A percentile compares a stretch with the other conserved stretches of the same genome.
Conservation (phyloP, 306 rosid species). For the Cucumis hystrix region DNA sequence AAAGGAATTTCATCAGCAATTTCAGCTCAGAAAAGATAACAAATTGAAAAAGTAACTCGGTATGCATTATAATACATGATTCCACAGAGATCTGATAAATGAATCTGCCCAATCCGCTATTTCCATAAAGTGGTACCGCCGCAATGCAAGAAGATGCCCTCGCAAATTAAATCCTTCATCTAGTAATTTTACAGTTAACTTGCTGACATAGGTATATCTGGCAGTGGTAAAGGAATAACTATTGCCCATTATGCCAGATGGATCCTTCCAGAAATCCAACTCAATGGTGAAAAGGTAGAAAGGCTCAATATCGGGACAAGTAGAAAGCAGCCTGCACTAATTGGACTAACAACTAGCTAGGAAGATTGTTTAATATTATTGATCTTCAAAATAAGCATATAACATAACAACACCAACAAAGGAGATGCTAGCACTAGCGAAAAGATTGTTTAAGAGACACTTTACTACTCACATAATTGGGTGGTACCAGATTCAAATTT, state of each 20-base stretch:
- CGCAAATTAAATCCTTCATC: slow-evolving; percentile 82
- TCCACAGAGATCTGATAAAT: slow-evolving; percentile 80
- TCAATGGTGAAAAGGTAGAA: no score
- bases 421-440: not conserved
- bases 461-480: not conserved
- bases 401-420: not conserved
- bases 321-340: no score
- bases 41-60: slow-evolving; percentile 3
- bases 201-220: slow-evolving; percentile 89
- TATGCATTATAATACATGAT: slow-evolving; percentile 56
- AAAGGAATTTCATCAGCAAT: not conserved
- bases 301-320: no score
- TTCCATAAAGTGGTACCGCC: slow-evolving; percentile 92
- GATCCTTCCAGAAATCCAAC: no score
- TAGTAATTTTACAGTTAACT: slow-evolving; percentile 68
- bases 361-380: not conserved
- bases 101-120: slow-evolving; percentile 93
- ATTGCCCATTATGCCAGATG: not conserved
- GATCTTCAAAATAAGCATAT: not conserved
- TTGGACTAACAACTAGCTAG: no score
- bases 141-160: slow-evolving; percentile 76
- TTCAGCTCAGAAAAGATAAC: slow-evolving; percentile 8
- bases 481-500: no score
- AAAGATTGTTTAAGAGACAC: not conserved
- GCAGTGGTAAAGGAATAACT: slow-evolving; percentile 27